A percentile compares a stretch with the other conserved stretches of the same genome.
phyloP scores from a whole-genome alignment of 2,329 filamentous ascomycete genomes.

The Aspergillus bombycis region DNA sequence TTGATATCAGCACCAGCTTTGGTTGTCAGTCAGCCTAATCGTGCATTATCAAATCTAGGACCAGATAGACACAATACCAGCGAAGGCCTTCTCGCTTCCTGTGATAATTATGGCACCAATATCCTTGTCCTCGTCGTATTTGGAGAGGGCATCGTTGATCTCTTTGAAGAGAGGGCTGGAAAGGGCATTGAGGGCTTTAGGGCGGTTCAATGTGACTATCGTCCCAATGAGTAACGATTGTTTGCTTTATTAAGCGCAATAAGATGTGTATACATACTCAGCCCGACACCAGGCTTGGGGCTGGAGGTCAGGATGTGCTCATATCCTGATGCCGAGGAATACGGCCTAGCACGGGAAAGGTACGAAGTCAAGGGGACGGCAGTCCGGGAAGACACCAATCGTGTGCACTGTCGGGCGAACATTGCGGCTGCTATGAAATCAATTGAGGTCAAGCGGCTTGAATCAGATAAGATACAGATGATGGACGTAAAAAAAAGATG shows the following conservation, averaged over 20 bases:
- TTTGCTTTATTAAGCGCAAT: no score
- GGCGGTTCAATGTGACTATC: slow-evolving; percentile 86
- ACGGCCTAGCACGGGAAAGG: slow-evolving; percentile 38
- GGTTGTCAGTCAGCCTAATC: background rate
- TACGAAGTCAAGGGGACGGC: slow-evolving; percentile 41
- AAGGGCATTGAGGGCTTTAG: slow-evolving; percentile 93
- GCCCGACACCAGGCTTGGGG: slow-evolving; percentile 84
- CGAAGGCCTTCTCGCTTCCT: slow-evolving; percentile 86
- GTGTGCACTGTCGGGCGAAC: slow-evolving; percentile 55
- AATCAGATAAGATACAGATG: background rate
- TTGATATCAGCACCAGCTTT: slow-evolving; percentile 94
- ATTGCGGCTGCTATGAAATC: slow-evolving; percentile 27
- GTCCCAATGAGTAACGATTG: background rate
- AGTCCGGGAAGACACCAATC: slow-evolving; percentile 62
- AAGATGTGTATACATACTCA: slow-evolving; percentile 64
- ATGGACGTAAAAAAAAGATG: background rate
- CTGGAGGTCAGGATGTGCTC: slow-evolving; percentile 81
- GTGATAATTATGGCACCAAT: slow-evolving; percentile 83
- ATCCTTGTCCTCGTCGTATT: slow-evolving; percentile 69
- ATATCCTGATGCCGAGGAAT: slow-evolving; percentile 60
- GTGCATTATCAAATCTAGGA: background rate
- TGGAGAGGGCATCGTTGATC: slow-evolving; percentile 75
- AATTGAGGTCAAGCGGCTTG: background rate
- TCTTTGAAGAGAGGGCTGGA: slow-evolving; percentile 88
- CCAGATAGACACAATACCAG: slow-evolving; percentile 47